A percentile compares a stretch with the other conserved stretches of the same genome.
Conservation (phyloP, 2,329 filamentous ascomycete genomes). For the Colletotrichum sp. region DNA sequence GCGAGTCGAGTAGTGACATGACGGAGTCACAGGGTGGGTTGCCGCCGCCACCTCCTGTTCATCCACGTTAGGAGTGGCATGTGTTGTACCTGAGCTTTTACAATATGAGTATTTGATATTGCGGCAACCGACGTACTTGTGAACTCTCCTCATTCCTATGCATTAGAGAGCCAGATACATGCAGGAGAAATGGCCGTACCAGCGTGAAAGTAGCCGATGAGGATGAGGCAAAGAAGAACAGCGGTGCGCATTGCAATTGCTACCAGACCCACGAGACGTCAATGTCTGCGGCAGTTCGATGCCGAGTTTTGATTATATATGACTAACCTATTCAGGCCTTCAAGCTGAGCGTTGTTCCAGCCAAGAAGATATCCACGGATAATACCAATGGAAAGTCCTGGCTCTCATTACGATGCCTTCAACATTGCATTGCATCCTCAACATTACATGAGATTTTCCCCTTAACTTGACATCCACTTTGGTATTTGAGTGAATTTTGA, state of each 20-base stretch:
- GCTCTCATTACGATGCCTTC: not conserved
- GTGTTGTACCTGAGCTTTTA: not conserved
- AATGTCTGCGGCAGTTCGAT: not conserved
- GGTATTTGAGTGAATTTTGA: not conserved
- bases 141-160: not conserved
- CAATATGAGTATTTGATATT: not conserved
- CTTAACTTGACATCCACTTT: not conserved
- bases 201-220: not conserved
- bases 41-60: conserved; percentile 9
- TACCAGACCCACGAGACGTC: not conserved
- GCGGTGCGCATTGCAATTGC: not conserved
- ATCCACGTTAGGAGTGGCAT: not conserved
- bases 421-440: not conserved
- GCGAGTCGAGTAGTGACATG: conserved; percentile 1
- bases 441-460: not conserved
- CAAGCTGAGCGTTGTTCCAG: not conserved
- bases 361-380: not conserved
- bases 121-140: not conserved
- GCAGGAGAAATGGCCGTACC: not conserved
- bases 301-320: not conserved
- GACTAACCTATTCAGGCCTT: not conserved
- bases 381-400: not conserved
- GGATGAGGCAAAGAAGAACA: not conserved
- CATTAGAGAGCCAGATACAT: not conserved
- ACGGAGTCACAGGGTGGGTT: conserved; percentile 1